Evolutionary conservation across 305 asterid species (phyloP).

Genomic region (Ilex paraguariensis): DNA sequence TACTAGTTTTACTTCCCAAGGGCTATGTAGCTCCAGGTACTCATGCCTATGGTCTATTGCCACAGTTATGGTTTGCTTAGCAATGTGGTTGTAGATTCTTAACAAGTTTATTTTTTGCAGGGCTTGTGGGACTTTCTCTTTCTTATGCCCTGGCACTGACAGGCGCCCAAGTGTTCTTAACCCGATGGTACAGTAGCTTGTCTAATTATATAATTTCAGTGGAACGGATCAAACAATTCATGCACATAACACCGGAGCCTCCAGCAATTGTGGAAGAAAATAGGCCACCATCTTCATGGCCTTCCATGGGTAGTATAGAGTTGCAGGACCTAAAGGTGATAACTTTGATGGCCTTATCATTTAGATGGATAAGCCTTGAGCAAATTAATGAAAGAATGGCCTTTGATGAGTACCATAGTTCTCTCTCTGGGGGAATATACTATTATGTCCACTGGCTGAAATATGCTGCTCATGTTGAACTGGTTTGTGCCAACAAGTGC

Average conservation of each 20-base stretch:
- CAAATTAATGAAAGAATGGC: too few relatives aligned
- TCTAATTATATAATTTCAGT: conserved; percentile 56
- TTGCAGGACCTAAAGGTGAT: conserved; percentile 50
- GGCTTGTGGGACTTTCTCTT: conserved; percentile 72
- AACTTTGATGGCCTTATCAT: background rate
- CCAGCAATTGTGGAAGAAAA: conserved; percentile 49
- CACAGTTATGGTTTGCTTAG: background rate
- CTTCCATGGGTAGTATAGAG: conserved; percentile 54
- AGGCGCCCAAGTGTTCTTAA: conserved; percentile 47
- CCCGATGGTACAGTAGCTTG: conserved; percentile 58
- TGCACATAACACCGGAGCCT: conserved; percentile 62
- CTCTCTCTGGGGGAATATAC: too few relatives aligned
- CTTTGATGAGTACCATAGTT: too few relatives aligned
- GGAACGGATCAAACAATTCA: conserved; percentile 73
- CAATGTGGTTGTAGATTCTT: background rate
- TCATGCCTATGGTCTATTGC: background rate
- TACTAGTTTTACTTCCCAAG: conserved; percentile 42
- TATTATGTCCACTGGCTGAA: too few relatives aligned
- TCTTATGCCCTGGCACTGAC: conserved; percentile 60
- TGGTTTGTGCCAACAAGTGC: too few relatives aligned
- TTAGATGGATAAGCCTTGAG: background rate
- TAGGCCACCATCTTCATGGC: conserved; percentile 63
- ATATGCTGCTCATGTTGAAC: too few relatives aligned
- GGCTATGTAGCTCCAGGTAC: conserved; percentile 53
- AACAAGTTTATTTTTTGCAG: conserved; percentile 20